Base-by-base conservation (phyloP, 768 basidiomycete species). In the Kwoniella sp. region DNA sequence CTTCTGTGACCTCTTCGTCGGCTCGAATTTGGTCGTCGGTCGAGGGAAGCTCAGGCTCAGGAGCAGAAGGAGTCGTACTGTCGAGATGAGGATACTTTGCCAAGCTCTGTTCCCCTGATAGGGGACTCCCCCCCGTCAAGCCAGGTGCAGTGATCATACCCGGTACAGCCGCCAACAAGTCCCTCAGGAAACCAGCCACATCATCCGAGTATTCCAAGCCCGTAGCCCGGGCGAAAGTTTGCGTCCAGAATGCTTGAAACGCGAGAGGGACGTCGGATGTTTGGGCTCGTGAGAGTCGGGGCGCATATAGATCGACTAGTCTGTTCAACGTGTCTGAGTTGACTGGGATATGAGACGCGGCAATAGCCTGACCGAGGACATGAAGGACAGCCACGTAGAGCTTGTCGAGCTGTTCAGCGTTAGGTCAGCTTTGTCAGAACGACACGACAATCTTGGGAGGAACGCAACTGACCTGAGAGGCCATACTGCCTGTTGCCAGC, bases 181-280 rank as follows among this genome's bases (percentile, higher is more conserved):
- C 67, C 17, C 54, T 25, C 20, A 75, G 41, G 66, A 77, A 77
- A 9, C 30, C 53, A 17, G 50, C 59, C 22, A 73, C 70, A n/a
- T 70, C 65, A 15, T 70, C 68, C 15, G 70, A 67, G n/a, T 67
- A 57, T 0, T 69, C 63, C 4, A 65, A 38, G n/a, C 22, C 25
- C 2, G 52, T 30, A n/a, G 64, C 52, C 11, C 23, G 38, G 20
- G 47, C 58, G 61, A 77, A 75, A 13, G 58, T 54, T 1, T 29
- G 30, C 23, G 52, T 37, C 70, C 69, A 77, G 70, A 77, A 77
- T 2, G 29, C n/a, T 54, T 68, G 66, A 65, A 77, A 77, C 9
- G 68, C 61, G 8, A 47, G 41, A 4, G 67, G 65, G 7, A 77
- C 76, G 4, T 22, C 63, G 2, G 57, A n/a, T 0, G 64, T 65